phyloP scores from a whole-genome alignment of 2,329 filamentous ascomycete species.

The Hypomyces rosellus region DNA sequence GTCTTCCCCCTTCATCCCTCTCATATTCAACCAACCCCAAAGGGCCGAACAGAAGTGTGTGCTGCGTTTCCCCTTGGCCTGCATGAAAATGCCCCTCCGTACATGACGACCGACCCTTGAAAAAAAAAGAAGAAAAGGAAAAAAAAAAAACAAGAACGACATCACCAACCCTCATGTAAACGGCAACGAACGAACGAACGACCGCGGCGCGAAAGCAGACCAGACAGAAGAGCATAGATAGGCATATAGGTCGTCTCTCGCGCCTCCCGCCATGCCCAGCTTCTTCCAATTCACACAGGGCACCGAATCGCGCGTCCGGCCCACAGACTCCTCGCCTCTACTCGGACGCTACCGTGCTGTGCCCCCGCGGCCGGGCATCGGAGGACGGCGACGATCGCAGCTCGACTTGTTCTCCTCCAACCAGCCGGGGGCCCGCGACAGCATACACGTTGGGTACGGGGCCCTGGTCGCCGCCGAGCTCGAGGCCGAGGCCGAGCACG shows the following conservation, averaged over 20 bases:
- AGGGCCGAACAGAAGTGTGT: too few relatives aligned
- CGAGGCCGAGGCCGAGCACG: conserved; percentile 27
- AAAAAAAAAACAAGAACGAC: not conserved
- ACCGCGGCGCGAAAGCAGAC: too few relatives aligned
- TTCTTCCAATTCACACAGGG: conserved; percentile 65
- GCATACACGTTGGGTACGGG: conserved; percentile 53
- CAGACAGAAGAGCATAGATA: too few relatives aligned
- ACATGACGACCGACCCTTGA: too few relatives aligned
- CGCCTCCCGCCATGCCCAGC: conserved; percentile 44
- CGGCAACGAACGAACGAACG: not conserved
- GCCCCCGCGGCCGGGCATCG: conserved; percentile 34
- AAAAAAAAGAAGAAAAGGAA: too few relatives aligned
- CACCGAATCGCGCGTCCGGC: conserved; percentile 49
- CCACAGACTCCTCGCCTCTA: conserved; percentile 51
- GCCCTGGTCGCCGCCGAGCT: conserved; percentile 41
- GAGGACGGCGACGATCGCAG: conserved; percentile 25
- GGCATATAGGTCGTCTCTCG: not conserved
- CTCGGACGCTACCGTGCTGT: conserved; percentile 62
- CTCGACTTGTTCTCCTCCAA: conserved; percentile 36
- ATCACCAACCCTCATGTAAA: not conserved
- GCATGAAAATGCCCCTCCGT: too few relatives aligned
- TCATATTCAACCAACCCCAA: too few relatives aligned
- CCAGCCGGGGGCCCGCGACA: conserved; percentile 36
- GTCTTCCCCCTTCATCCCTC: too few relatives aligned
- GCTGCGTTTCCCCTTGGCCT: too few relatives aligned